These are phyloP conservation scores for Naematelia aurantialba DNA, from an alignment of 768 basidiomycete species.

Conservation along the genomic window DNA sequence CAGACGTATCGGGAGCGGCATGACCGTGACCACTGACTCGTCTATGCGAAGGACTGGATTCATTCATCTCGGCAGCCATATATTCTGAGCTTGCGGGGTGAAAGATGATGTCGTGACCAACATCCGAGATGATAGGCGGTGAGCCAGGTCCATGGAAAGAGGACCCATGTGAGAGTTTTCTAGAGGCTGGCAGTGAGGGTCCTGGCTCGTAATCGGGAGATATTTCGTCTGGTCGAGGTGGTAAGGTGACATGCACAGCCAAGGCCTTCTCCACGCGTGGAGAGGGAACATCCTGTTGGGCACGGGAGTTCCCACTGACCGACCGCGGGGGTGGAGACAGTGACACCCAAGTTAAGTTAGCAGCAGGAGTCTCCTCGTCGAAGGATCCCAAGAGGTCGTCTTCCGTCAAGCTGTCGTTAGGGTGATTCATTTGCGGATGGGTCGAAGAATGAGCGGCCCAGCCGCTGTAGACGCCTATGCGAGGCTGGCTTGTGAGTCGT, in stretches of 20 bases:
- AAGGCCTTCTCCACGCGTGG: too few relatives aligned
- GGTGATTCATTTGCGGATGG: too few relatives aligned
- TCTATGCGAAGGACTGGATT: slow-evolving; percentile 1
- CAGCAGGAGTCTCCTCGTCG: too few relatives aligned
- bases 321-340: too few relatives aligned
- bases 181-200: slow-evolving; percentile 10
- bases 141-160: slow-evolving; percentile 24
- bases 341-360: too few relatives aligned
- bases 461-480: too few relatives aligned
- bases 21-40: background rate
- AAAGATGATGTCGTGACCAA: slow-evolving; percentile 29
- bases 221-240: slow-evolving; percentile 38
- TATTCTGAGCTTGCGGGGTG: slow-evolving; percentile 19
- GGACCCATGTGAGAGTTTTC: slow-evolving; percentile 18
- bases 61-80: slow-evolving; percentile 5
- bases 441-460: too few relatives aligned
- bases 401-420: too few relatives aligned
- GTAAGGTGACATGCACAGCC: slow-evolving; percentile 26
- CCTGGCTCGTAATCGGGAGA: slow-evolving; percentile 28
- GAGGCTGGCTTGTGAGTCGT: too few relatives aligned
- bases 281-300: too few relatives aligned
- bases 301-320: too few relatives aligned
- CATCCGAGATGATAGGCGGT: slow-evolving; percentile 25
- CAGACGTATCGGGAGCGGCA: slow-evolving; percentile 5
- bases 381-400: too few relatives aligned